These are phyloP conservation scores for Carallia pectinifolia DNA, from an alignment of 345 rosid genomes.

Conservation along the genomic window DNA sequence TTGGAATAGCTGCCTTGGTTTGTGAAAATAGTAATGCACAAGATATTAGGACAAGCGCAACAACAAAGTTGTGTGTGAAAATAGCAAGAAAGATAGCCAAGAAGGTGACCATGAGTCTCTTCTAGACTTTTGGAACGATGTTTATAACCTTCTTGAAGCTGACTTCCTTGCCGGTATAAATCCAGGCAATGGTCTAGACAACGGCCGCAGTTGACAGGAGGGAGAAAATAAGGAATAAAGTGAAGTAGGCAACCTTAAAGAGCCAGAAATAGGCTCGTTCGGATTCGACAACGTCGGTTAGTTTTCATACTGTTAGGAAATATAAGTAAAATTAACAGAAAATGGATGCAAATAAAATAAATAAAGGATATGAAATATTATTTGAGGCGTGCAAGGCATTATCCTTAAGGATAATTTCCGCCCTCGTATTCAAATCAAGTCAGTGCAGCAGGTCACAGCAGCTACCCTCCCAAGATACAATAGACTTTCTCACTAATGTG, in stretches of 20 bases:
- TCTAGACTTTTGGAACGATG: conserved; percentile 57
- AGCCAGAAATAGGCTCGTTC: conserved; percentile 30
- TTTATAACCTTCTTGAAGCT: conserved; percentile 39
- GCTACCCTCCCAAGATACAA: too few species aligned
- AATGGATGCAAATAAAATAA: too few species aligned
- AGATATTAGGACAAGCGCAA: background rate
- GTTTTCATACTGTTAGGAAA: conserved; percentile 8
- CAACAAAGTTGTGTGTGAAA: conserved; percentile 19
- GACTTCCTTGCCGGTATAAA: conserved; percentile 37
- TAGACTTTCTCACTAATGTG: too few species aligned
- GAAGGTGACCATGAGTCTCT: conserved; percentile 47
- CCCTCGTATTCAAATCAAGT: too few species aligned
- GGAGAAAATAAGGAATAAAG: conserved; percentile 30
- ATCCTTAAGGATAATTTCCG: too few species aligned
- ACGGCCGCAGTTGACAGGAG: conserved; percentile 57
- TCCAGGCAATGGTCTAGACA: conserved; percentile 50
- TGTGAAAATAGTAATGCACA: background rate
- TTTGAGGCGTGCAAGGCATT: too few species aligned
- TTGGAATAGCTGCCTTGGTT: background rate
- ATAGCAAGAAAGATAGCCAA: conserved; percentile 26
- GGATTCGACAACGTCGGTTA: conserved; percentile 26
- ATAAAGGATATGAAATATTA: too few species aligned
- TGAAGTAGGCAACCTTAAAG: conserved; percentile 34
- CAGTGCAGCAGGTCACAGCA: too few species aligned
- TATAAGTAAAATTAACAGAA: too few species aligned